A percentile compares a stretch with the other conserved stretches of the same genome.
Conservation (phyloP, 106 monocot genomes). For the Xerophyta viscosa region DNA sequence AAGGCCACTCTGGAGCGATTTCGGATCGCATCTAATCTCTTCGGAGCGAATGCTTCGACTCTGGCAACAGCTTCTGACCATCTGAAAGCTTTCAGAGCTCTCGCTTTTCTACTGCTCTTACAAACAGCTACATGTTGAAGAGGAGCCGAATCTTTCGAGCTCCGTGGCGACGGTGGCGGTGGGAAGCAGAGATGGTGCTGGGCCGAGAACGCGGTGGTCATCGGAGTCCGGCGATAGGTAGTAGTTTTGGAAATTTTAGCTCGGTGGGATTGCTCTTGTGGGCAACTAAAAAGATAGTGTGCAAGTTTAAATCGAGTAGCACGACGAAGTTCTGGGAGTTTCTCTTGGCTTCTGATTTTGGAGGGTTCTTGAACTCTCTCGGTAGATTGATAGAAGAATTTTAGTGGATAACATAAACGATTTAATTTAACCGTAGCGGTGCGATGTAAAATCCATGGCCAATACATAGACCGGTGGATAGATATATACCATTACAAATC, state of each 20-base stretch:
- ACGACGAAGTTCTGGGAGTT: too few species aligned
- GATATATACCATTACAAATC: too few species aligned
- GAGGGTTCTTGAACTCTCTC: too few species aligned
- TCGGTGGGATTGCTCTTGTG: too few species aligned
- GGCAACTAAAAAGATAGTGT: not conserved
- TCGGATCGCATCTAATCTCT: conserved; percentile 9
- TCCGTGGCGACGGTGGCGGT: not conserved
- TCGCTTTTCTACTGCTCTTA: not conserved
- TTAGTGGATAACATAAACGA: too few species aligned
- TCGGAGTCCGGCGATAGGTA: conserved; percentile 9
- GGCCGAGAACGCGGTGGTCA: conserved; percentile 15
- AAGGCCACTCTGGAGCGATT: conserved; percentile 15
- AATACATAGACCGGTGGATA: too few species aligned
- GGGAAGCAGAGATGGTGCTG: conserved; percentile 10
- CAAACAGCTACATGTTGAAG: not conserved
- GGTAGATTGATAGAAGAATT: too few species aligned
- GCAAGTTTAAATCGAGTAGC: not conserved
- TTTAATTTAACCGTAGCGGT: too few species aligned
- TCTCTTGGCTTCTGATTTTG: too few species aligned
- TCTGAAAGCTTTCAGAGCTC: conserved; percentile 20
- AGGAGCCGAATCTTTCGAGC: not conserved
- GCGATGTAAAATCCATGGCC: too few species aligned
- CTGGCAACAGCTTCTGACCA: conserved; percentile 30
- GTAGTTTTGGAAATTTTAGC: too few species aligned
- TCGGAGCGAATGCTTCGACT: conserved; percentile 4